Evolutionary conservation across 2,329 filamentous ascomycete species (phyloP), one percentile per base, ranked within the genome.

Genomic region (Hymenoscyphus fructigenus): DNA sequence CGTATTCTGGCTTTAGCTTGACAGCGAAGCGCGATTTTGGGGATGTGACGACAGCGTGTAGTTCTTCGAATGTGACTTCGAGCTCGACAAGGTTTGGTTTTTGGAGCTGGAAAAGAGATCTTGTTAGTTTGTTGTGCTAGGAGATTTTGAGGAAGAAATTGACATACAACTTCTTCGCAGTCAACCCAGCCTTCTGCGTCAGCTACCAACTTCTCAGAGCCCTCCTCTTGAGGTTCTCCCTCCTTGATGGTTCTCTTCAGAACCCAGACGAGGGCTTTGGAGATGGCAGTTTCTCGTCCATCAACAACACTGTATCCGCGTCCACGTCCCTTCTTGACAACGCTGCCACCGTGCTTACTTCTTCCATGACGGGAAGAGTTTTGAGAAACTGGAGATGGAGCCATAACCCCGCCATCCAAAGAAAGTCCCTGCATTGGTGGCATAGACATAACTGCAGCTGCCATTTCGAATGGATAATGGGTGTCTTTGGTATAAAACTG

Each of bases 301-400:
- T 80, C 79, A 15, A 79, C 74, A 32, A 80, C 72, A 64, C 76
- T 78, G 73, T 81, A 81, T 14, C 77, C 75, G 20, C 78, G 75
- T 14, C 76, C 75, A 36, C 75, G 70, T 57, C 68, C 69, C 59
- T 75, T 75, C 69, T 79, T 80, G 60, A 68, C 69, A 55, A 73
- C 65, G 60, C 73, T 75, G 20, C 73, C 72, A 15, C 72, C 70
- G 64, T 75, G 71, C 63, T 69, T 72, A 57, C 70, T 65, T 65
- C 74, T 67, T 50, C 74, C 74, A 62, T 76, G 74, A 41, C 74
- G 69, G 55, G 72, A 70, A 63, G 70, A 66, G 55, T 71, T 72
- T 28, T 70, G 68, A 50, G 73, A 74, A 41, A 74, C 66, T 12
- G 73, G 74, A 44, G 74, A 76, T 60, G 74, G 73, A 10, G 69